phyloP scores from a whole-genome alignment of 1,284 basidiomycete genomes.

The Cryptococcus floricola region DNA sequence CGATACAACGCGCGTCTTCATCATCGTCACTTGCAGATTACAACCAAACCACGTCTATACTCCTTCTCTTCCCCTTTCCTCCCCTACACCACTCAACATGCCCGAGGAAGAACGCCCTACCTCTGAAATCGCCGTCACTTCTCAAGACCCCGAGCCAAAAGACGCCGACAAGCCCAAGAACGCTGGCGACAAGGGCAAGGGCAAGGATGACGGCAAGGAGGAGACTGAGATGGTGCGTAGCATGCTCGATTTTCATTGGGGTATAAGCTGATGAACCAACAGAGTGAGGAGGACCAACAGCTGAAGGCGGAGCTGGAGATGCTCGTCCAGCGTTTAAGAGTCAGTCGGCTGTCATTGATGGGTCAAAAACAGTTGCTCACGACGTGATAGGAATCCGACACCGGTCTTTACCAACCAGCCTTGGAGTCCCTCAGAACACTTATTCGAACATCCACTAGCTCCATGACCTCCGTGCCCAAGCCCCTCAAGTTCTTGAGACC shows the following conservation, averaged over 20 bases:
- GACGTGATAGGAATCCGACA: slow-evolving; percentile 71
- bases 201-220: slow-evolving; percentile 51
- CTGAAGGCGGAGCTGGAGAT: slow-evolving; percentile 95
- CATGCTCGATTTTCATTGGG: not conserved
- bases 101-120: slow-evolving; percentile 29
- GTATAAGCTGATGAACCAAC: slow-evolving; percentile 2
- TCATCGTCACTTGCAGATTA: too few relatives aligned
- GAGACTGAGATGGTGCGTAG: slow-evolving; percentile 72
- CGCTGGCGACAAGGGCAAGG: slow-evolving; percentile 42
- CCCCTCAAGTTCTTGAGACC: slow-evolving; percentile 97
- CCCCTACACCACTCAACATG: slow-evolving; percentile 12
- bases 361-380: slow-evolving; percentile 8
- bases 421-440: slow-evolving; percentile 90
- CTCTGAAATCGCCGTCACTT: slow-evolving; percentile 47
- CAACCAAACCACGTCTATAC: not conserved
- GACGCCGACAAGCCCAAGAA: slow-evolving; percentile 52
- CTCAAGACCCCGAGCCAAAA: slow-evolving; percentile 50
- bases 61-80: not conserved
- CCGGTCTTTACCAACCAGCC: slow-evolving; percentile 78
- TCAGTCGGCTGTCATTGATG: slow-evolving; percentile 42
- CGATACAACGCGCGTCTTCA: too few relatives aligned
- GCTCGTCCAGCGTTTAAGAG: slow-evolving; percentile 91
- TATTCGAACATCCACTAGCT: slow-evolving; percentile 94
- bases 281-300: slow-evolving; percentile 95
- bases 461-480: slow-evolving; percentile 99